Percentiles rank a stretch among this genome's conserved stretches.
Evolutionary conservation across 257 asterid genomes (phyloP).

Genomic region (Solanum virginianum): DNA sequence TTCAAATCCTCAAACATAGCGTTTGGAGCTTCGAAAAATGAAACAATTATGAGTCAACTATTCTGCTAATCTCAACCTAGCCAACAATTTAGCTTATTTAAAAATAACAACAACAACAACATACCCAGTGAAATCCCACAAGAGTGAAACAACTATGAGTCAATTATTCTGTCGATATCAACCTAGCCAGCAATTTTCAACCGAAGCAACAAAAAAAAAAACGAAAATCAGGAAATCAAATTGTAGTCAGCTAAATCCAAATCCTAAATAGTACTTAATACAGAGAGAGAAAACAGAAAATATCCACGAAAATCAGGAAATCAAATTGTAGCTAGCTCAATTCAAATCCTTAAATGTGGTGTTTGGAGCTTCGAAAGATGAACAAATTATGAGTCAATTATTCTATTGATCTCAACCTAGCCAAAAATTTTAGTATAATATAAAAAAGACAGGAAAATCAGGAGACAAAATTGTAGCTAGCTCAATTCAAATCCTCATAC

Average conservation of each 20-base stretch:
- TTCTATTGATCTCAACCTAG: too few relatives aligned
- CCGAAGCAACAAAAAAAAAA: not conserved
- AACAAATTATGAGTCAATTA: too few relatives aligned
- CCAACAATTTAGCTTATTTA: too few relatives aligned
- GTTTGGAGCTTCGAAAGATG: not conserved
- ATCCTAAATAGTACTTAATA: not conserved
- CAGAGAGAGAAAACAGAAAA: not conserved
- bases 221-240: not conserved
- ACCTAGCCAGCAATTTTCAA: not conserved
- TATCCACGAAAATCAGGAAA: not conserved
- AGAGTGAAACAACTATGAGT: not conserved
- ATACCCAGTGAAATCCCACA: too few relatives aligned
- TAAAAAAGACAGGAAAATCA: not conserved
- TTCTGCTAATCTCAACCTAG: too few relatives aligned
- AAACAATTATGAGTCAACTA: too few relatives aligned
- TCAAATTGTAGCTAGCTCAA: not conserved
- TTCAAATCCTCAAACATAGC: not conserved
- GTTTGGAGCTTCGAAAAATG: not conserved
- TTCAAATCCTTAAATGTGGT: not conserved
- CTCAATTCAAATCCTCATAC: not conserved
- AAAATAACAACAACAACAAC: too few relatives aligned
- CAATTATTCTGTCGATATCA: not conserved
- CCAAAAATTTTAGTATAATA: too few relatives aligned
- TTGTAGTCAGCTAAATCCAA: not conserved
- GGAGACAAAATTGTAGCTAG: not conserved